Evolutionary conservation across 306 rosid genomes (phyloP).

Genomic region (Cicer yamashitae): DNA sequence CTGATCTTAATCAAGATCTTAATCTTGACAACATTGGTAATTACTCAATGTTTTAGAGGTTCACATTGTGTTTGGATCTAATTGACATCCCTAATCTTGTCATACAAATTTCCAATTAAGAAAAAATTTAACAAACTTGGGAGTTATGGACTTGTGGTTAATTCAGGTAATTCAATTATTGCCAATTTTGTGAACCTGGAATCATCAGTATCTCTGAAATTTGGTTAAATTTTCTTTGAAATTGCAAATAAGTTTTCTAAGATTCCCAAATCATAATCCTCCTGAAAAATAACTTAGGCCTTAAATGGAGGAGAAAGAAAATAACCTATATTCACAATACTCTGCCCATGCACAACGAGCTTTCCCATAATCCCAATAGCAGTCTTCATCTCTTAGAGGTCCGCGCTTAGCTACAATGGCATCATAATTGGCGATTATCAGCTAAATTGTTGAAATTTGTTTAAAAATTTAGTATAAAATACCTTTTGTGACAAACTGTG

Average conservation of each 20-base stretch:
- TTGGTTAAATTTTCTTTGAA: slow-evolving; percentile 14
- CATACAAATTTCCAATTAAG: slow-evolving; percentile 18
- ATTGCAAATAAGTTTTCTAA: slow-evolving; percentile 19
- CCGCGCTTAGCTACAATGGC: slow-evolving; percentile 88
- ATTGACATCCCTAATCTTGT: slow-evolving; percentile 1
- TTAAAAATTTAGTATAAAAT: slow-evolving; percentile 25
- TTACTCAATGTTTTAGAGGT: neutral
- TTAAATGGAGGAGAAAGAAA: slow-evolving; percentile 32
- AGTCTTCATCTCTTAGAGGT: slow-evolving; percentile 90
- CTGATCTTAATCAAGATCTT: too few species aligned
- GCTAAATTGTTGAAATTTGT: slow-evolving; percentile 39
- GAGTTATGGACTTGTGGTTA: slow-evolving; percentile 26
- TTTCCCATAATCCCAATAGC: slow-evolving; percentile 99
- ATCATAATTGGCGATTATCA: slow-evolving; percentile 41
- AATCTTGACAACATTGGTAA: too few species aligned
- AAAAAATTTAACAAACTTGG: slow-evolving; percentile 9
- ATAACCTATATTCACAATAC: slow-evolving; percentile 94
- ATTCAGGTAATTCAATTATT: slow-evolving; percentile 32
- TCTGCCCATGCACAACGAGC: slow-evolving; percentile 99
- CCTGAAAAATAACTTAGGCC: slow-evolving; percentile 28
- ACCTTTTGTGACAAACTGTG: slow-evolving; percentile 91
- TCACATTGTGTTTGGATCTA: slow-evolving; percentile 2
- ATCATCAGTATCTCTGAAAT: slow-evolving; percentile 5
- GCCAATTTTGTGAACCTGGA: slow-evolving; percentile 26
- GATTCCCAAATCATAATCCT: slow-evolving; percentile 17